A percentile compares a stretch with the other conserved stretches of the same genome.
These are phyloP conservation scores for Penicillium sp. DNA, from an alignment of 2,329 filamentous ascomycete species.

Conservation along the genomic window DNA sequence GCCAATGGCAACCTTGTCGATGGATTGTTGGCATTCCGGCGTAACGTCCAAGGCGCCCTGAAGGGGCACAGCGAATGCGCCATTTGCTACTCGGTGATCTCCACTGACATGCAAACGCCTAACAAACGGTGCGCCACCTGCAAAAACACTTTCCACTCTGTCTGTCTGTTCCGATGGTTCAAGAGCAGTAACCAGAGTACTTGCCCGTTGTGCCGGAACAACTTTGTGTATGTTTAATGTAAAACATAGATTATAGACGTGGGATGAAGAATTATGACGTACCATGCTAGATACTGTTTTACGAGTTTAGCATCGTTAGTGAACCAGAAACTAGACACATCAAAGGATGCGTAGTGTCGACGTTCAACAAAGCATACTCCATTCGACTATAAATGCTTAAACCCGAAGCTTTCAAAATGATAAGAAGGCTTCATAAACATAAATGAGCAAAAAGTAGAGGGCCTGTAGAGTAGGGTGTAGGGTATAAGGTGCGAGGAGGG, in stretches of 20 bases:
- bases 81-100: slow-evolving; percentile 95
- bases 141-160: slow-evolving; percentile 88
- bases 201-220: slow-evolving; percentile 89
- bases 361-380: too few species aligned
- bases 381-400: too few species aligned
- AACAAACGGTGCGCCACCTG: slow-evolving; percentile 91
- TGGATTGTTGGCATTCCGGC: slow-evolving; percentile 78
- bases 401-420: too few species aligned
- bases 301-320: neutral
- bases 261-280: neutral
- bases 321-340: too few species aligned
- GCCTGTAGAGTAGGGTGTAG: too few species aligned
- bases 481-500: too few species aligned
- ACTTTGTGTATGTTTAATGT: slow-evolving; percentile 63
- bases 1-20: slow-evolving; percentile 87
- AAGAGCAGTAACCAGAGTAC: slow-evolving; percentile 87
- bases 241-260: neutral
- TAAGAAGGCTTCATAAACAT: too few species aligned
- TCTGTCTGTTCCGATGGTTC: slow-evolving; percentile 96
- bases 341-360: too few species aligned
- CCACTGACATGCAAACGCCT: slow-evolving; percentile 81
- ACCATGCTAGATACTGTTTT: neutral
- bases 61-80: slow-evolving; percentile 95
- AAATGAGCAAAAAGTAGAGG: too few species aligned
- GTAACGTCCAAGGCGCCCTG: slow-evolving; percentile 82